Evolutionary conservation across 257 asterid species (phyloP).

Genomic region (Marsdenia floribunda): DNA sequence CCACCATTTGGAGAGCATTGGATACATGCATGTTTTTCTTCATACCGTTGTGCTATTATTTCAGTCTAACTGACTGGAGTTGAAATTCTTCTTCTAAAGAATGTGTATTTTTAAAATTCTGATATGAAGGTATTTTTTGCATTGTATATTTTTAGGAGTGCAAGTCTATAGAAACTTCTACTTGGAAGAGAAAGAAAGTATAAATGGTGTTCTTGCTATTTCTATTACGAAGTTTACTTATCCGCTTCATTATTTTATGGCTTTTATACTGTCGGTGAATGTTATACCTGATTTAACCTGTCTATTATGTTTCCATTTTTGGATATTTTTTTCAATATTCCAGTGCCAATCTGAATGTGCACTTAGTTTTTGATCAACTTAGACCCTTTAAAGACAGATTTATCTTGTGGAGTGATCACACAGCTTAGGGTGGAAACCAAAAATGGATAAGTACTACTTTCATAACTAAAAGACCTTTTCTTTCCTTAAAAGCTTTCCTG

Average conservation of each 20-base stretch:
- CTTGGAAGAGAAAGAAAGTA: constrained; percentile 79
- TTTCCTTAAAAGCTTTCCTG: too few relatives aligned
- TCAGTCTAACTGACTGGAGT: background rate
- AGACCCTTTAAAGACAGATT: background rate
- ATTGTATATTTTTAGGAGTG: constrained; percentile 47
- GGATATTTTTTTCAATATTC: background rate
- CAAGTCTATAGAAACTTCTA: constrained; percentile 69
- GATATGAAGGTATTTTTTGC: background rate
- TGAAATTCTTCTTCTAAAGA: background rate
- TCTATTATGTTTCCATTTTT: background rate
- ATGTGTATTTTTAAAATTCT: background rate
- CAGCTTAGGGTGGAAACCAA: too few relatives aligned
- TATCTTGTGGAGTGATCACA: background rate
- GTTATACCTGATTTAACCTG: constrained; percentile 1
- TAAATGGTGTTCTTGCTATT: too few relatives aligned
- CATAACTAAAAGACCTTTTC: too few relatives aligned
- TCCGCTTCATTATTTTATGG: constrained; percentile 37
- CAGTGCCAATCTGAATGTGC: too few relatives aligned
- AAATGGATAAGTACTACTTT: too few relatives aligned
- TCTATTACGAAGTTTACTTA: too few relatives aligned
- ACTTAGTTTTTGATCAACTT: too few relatives aligned
- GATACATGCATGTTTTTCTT: background rate
- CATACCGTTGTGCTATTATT: background rate
- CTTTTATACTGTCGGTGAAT: too few relatives aligned
- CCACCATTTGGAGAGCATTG: too few relatives aligned